These are phyloP conservation scores for Papiliotrema laurentii DNA, from an alignment of 1,284 basidiomycete species.

Conservation along the genomic window DNA sequence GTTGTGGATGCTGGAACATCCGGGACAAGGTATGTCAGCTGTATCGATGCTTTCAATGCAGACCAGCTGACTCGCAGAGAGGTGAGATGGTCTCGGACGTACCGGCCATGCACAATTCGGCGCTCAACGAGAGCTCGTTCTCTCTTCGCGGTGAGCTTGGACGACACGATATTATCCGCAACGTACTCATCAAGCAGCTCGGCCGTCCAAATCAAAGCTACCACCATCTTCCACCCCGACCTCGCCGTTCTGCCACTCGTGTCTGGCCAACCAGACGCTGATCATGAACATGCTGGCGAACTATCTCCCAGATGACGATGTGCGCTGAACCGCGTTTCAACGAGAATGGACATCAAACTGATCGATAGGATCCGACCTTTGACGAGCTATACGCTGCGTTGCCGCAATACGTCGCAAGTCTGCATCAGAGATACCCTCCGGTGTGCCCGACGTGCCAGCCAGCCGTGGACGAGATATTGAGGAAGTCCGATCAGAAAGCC, in stretches of 20 bases:
- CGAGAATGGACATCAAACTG: neutral
- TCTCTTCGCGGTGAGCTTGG: conserved; percentile 62
- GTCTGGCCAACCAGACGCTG: conserved; percentile 84
- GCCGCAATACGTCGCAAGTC: conserved; percentile 64
- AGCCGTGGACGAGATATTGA: conserved; percentile 72
- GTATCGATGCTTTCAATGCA: neutral
- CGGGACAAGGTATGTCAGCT: conserved; percentile 23
- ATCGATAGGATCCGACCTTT: conserved; percentile 64
- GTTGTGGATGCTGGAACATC: conserved; percentile 43
- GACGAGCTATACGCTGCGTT: conserved; percentile 58
- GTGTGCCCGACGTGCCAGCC: conserved; percentile 71
- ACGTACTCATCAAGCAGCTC: conserved; percentile 16
- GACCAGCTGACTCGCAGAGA: conserved; percentile 20
- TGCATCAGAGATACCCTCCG: conserved; percentile 77
- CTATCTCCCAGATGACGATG: conserved; percentile 66
- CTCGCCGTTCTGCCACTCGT: conserved; percentile 71
- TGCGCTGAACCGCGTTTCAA: conserved; percentile 42
- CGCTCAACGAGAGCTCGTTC: conserved; percentile 66
- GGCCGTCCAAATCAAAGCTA: conserved; percentile 25
- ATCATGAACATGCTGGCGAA: conserved; percentile 78
- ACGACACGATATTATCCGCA: too few relatives aligned
- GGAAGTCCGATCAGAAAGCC: conserved; percentile 71
- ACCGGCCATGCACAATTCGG: conserved; percentile 78
- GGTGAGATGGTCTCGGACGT: conserved; percentile 76
- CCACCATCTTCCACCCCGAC: conserved; percentile 13